Conservation (phyloP, 2,329 filamentous ascomycete genomes). For the Periconia sp. region DNA sequence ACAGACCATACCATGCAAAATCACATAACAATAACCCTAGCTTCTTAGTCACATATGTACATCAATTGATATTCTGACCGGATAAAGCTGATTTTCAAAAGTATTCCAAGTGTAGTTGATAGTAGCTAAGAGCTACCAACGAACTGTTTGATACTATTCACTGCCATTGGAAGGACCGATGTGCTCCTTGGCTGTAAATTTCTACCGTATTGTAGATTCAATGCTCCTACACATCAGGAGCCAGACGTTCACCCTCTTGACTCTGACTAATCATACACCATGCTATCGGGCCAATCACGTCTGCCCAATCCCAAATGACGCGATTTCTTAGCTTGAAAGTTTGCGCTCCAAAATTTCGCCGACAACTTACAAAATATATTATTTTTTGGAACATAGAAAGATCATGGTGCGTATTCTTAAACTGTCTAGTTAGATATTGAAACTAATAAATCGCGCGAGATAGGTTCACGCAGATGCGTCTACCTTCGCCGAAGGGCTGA, state of each 20-base stretch:
- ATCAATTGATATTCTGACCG: too few species aligned
- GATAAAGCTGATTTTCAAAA: too few species aligned
- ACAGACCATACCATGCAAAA: too few species aligned
- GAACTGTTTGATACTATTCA: too few species aligned
- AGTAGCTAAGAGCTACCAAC: too few species aligned
- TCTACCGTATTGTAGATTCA: too few species aligned
- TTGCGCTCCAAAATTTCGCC: not conserved
- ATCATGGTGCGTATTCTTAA: constrained; percentile 5
- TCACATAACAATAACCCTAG: too few species aligned
- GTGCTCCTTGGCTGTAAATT: too few species aligned
- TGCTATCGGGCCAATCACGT: not conserved
- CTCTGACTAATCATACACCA: not conserved
- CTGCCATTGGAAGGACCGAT: too few species aligned
- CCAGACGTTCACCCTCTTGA: not conserved
- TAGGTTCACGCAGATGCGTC: constrained; percentile 78
- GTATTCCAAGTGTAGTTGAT: too few species aligned
- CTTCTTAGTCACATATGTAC: too few species aligned
- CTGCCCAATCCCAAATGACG: not conserved
- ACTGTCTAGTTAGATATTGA: not conserved
- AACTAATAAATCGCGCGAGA: constrained; percentile 1
- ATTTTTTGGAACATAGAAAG: not conserved
- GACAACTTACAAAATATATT: not conserved
- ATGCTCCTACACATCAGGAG: too few species aligned
- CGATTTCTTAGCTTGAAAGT: constrained; percentile 3
- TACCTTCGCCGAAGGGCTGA: constrained; percentile 67